Evolutionary conservation across 176 grass and related monocot species (phyloP).

Genomic region (Cenchrus purpureus): DNA sequence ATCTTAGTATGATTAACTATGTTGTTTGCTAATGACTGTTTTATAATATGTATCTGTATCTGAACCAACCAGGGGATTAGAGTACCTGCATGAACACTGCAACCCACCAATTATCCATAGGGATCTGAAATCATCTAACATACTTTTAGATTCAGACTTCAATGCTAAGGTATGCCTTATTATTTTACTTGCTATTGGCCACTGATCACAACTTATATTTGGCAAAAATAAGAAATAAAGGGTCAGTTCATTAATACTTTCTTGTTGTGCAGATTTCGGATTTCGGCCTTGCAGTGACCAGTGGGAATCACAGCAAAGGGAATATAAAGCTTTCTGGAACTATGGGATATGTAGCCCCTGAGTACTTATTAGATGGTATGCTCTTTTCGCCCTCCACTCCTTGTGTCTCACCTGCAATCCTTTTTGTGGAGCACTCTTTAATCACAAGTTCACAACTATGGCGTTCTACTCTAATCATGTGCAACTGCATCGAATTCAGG

Average conservation of each 20-base stretch:
- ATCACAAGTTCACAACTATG: background rate
- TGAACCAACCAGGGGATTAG: constrained; percentile 80
- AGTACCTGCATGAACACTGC: constrained; percentile 96
- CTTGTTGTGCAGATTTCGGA: constrained; percentile 79
- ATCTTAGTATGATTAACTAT: background rate
- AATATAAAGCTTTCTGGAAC: constrained; percentile 85
- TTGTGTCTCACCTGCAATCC: background rate
- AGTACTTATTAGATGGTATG: constrained; percentile 91
- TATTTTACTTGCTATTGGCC: constrained; percentile 35
- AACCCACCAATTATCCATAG: constrained; percentile 88
- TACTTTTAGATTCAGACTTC: constrained; percentile 92
- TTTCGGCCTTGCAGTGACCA: constrained; percentile 84
- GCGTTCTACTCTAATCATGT: constrained; percentile 17
- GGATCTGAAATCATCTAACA: constrained; percentile 95
- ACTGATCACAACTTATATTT: background rate
- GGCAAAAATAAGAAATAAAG: background rate
- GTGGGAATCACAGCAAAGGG: constrained; percentile 71
- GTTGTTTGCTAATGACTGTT: constrained; percentile 22
- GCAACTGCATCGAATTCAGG: constrained; percentile 55
- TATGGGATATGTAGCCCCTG: constrained; percentile 87
- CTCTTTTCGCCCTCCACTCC: background rate
- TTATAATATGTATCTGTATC: constrained; percentile 40
- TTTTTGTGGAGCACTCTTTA: background rate
- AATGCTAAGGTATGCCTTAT: constrained; percentile 76
- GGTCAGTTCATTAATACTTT: background rate